phyloP scores from a whole-genome alignment of 352 stramenopile species.

The Globisporangium lucens region DNA sequence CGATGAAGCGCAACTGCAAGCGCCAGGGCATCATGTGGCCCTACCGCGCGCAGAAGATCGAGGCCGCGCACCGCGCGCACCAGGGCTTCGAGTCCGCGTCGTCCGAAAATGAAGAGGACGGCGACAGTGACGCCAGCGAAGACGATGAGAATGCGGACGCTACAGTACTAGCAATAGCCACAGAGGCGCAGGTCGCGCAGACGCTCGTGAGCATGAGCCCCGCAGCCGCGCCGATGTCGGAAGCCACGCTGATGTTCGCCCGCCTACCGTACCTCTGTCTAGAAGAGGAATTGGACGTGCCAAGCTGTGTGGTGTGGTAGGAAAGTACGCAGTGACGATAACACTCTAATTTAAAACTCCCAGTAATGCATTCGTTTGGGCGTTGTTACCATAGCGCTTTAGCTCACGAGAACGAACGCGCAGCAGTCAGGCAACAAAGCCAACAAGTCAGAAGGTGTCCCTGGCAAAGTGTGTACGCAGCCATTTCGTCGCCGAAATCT shows the following conservation, averaged over 20 bases:
- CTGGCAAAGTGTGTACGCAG: no score
- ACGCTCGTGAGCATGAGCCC: background rate
- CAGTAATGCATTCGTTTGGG: no score
- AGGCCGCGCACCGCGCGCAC: background rate
- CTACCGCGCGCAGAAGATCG: constrained; percentile 31
- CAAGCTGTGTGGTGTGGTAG: background rate
- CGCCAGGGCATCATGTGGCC: constrained; percentile 59
- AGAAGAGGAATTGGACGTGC: background rate
- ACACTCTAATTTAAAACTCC: background rate
- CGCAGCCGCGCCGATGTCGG: background rate
- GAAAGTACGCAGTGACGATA: background rate
- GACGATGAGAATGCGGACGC: background rate
- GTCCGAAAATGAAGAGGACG: background rate
- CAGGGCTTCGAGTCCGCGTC: background rate
- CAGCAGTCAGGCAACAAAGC: no score
- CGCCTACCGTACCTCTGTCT: constrained; percentile 5
- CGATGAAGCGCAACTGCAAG: constrained; percentile 59
- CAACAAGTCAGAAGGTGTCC: no score
- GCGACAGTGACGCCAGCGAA: background rate
- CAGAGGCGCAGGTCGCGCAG: background rate
- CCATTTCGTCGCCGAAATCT: no score
- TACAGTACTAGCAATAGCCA: background rate
- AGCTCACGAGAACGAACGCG: no score
- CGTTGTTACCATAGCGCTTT: no score
- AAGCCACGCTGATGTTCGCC: constrained; percentile 4